Evolutionary conservation across 768 basidiomycete species (phyloP), one percentile per base, ranked within the genome.

Genomic region (Serpula lacrymans): DNA sequence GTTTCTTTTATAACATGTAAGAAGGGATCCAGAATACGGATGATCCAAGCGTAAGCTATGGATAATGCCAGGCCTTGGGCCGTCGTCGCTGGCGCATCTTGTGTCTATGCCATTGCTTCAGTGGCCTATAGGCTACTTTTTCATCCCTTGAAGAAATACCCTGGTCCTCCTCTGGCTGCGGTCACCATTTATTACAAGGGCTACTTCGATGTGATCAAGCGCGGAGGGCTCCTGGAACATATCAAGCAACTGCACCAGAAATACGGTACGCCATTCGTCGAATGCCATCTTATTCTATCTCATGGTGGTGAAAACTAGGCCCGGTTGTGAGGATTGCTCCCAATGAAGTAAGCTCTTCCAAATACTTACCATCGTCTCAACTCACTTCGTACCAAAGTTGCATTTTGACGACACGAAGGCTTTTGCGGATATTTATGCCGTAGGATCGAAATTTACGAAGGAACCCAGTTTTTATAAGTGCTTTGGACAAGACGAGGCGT

Each of bases 291-390:
- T n/a, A n/a, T n/a, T n/a, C n/a, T n/a, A n/a, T n/a, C n/a, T n/a
- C n/a, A n/a, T n/a, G n/a, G n/a, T n/a, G n/a, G n/a, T n/a, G n/a
- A n/a, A n/a, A n/a, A n/a, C n/a, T n/a, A 70, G 69, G 69, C 6
- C 50, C 60, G n/a, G 62, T 68, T 11, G 52, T 71, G 17, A 59
- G 69, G 36, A 62, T 67, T 46, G 65, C 59, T 6, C 68, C 69
- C 10, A 69, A 69, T 41, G 64, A 69, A 47, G 67, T 67, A 29
- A 14, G 42, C 35, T 20, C 17, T 18, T 30, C 12, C 40, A n/a
- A 13, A n/a, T n/a, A n/a, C 9, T 20, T 6, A 11, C 16, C 11
- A 17, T 26, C 22, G 23, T 22, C 25, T 27, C 6, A 22, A 35
- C 29, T 31, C 23, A 4, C 3, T 11, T n/a, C 20, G 12, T 16